Percentiles rank a stretch among this genome's conserved stretches.
Evolutionary conservation across 192 early-diverging fungal species (phyloP).

Genomic region (Cetraspora pellucida): DNA sequence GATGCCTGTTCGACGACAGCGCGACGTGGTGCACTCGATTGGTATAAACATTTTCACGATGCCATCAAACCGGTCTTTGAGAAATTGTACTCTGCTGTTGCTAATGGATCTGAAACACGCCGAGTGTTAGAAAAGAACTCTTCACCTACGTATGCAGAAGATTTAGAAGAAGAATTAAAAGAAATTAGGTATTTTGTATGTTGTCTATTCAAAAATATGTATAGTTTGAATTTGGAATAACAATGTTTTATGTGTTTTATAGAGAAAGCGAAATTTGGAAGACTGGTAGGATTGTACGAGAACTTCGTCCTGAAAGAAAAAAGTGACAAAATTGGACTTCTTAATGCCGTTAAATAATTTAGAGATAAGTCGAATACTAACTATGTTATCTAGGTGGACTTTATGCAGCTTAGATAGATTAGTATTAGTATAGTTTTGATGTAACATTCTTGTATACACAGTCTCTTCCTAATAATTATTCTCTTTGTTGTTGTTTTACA

Average conservation of each 20-base stretch:
- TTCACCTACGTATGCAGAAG: slow-evolving; percentile 87
- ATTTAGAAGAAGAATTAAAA: slow-evolving; percentile 87
- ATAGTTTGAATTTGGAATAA: background rate
- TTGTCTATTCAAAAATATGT: too few species aligned
- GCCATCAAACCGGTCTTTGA: slow-evolving; percentile 94
- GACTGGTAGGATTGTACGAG: slow-evolving; percentile 83
- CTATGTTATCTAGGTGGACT: too few species aligned
- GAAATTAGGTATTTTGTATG: slow-evolving; percentile 65
- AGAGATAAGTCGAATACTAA: too few species aligned
- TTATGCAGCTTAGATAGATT: too few species aligned
- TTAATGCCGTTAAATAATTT: too few species aligned
- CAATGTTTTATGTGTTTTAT: background rate
- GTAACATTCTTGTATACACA: too few species aligned
- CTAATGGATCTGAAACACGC: slow-evolving; percentile 85
- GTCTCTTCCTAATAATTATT: too few species aligned
- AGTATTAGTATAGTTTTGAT: too few species aligned
- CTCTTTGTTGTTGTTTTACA: too few species aligned
- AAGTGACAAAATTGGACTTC: too few species aligned
- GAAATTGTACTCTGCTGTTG: slow-evolving; percentile 84
- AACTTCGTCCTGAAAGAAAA: slow-evolving; percentile 80
- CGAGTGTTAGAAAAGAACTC: slow-evolving; percentile 87
- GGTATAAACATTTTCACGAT: slow-evolving; percentile 91
- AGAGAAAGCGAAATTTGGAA: slow-evolving; percentile 92
- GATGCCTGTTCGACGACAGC: slow-evolving; percentile 97
- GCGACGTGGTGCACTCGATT: slow-evolving; percentile 95